Base-by-base conservation (phyloP, 768 basidiomycete species). In the Russula ochroleuca region DNA sequence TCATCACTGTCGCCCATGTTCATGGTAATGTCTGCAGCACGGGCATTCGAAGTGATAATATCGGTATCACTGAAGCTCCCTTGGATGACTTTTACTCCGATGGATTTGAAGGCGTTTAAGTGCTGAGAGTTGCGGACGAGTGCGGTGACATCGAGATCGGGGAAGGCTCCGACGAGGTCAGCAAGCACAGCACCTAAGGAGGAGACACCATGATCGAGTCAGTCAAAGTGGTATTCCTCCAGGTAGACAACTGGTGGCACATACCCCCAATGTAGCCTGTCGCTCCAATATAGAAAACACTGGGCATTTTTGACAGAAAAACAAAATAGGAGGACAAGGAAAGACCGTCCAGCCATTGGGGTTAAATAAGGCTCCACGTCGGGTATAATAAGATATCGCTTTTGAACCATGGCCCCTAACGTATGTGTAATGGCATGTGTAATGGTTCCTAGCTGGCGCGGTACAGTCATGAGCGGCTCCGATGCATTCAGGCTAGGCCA, bases 231-330 rank as follows among this genome's bases (percentile, higher is more conserved):
- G 13, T 25, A 48, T 23, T 23, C 47, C 47, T 48, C 23, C 47
- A 21, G 21, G 21, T 23, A 11, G n/a, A n/a, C n/a, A n/a, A n/a
- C n/a, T n/a, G 47, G 23, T 15, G 15, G 43, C n/a, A 52, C 54
- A 19, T 6, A 62, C 64, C 61, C 15, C 64, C 64, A 9, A 65
- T 14, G 43, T 63, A 65, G 21, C 64, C 64, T 28, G 64, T 63
- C 14, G 55, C 64, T 15, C 64, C 64, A 8, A 65, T 13, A 48
- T 51, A 65, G 61, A 65, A 65, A 23, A 57, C 61, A 40, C 48
- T 63, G 21, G 49, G 7, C 64, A 65, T 65, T 15, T 37, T 52
- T 50, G n/a, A n/a, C n/a, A n/a, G n/a, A n/a, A n/a, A n/a, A n/a
- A n/a, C n/a, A n/a, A n/a, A n/a, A n/a, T n/a, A n/a, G n/a, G n/a